Evolutionary conservation across 345 rosid species (phyloP).

Genomic region (Raphanus sativus): DNA sequence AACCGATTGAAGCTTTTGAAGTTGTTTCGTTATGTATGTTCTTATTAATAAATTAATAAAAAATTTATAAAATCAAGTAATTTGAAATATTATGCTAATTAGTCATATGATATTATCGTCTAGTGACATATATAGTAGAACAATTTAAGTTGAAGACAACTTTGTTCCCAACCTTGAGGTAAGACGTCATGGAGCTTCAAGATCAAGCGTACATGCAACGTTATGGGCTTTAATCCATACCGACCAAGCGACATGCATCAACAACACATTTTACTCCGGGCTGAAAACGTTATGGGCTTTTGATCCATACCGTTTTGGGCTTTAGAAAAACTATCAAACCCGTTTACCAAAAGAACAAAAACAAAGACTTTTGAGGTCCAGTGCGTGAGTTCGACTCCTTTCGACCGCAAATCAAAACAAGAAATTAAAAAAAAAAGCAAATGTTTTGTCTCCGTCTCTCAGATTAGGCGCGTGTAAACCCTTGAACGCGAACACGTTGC

Average conservation of each 20-base stretch:
- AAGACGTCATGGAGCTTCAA: too few relatives aligned
- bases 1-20: not conserved
- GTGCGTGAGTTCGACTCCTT: not conserved
- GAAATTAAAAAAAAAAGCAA: not conserved
- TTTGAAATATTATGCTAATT: too few relatives aligned
- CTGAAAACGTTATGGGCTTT: not conserved
- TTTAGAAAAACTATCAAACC: not conserved
- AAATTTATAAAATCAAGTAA: not conserved
- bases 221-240: too few relatives aligned
- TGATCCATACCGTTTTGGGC: not conserved
- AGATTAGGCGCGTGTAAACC: constrained; percentile 30
- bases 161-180: too few relatives aligned
- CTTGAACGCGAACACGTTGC: constrained; percentile 29
- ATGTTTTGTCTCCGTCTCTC: not conserved
- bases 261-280: too few relatives aligned
- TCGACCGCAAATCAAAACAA: not conserved
- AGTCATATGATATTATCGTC: too few relatives aligned
- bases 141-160: too few relatives aligned
- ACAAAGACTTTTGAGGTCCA: not conserved
- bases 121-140: too few relatives aligned
- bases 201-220: too few relatives aligned
- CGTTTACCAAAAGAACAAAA: not conserved
- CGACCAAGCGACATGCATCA: too few relatives aligned
- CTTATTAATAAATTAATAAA: too few relatives aligned
- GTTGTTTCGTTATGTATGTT: not conserved